phyloP scores from a whole-genome alignment of 306 rosid species.

The Cicer cuneatum region DNA sequence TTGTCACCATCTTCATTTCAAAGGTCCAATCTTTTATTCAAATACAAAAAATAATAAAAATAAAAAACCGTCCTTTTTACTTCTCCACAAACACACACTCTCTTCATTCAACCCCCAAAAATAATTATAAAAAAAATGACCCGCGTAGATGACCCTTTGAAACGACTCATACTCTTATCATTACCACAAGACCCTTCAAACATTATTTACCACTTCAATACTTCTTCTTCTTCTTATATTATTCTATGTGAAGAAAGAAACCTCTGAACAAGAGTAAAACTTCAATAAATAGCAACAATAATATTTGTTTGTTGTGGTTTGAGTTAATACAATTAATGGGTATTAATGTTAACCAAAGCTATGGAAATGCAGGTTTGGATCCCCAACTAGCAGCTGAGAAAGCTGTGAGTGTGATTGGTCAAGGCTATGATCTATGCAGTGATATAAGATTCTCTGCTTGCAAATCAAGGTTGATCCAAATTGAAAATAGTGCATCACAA shows the following conservation, averaged over 20 bases:
- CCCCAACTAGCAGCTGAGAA: constrained; percentile 72
- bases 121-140: background rate
- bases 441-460: constrained; percentile 66
- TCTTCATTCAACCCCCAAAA: background rate
- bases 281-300: background rate
- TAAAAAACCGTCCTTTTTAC: constrained; percentile 29
- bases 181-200: constrained; percentile 3
- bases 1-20: constrained; percentile 31
- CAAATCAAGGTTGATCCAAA: constrained; percentile 61
- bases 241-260: background rate
- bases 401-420: constrained; percentile 75
- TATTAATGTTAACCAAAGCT: constrained; percentile 35
- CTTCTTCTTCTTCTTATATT: background rate
- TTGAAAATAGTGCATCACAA: constrained; percentile 45
- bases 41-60: background rate
- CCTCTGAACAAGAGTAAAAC: background rate
- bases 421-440: constrained; percentile 68
- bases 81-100: background rate
- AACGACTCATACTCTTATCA: background rate
- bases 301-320: background rate
- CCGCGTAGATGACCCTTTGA: constrained; percentile 43
- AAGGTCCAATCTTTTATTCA: constrained; percentile 45
- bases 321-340: constrained; percentile 44
- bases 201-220: background rate
- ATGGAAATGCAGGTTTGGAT: constrained; percentile 46